Conservation (phyloP, 1,139 yeast genomes). For the Saccharomyces hybrid region DNA sequence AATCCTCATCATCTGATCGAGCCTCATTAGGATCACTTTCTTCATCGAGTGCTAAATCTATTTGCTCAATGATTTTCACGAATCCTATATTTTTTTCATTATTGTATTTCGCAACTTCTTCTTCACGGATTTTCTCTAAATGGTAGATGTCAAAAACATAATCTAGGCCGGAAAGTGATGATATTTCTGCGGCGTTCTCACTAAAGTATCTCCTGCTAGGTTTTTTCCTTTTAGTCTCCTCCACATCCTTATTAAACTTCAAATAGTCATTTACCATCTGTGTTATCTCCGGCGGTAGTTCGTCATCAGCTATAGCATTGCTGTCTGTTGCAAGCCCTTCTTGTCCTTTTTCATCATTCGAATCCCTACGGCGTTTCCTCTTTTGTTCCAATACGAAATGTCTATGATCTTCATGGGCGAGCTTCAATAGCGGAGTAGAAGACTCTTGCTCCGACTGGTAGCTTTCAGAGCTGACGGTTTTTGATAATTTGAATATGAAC, state of each 20-base stretch:
- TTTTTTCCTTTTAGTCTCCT: conserved; percentile 16
- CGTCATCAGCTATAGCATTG: conserved; percentile 28
- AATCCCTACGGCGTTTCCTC: conserved; percentile 13
- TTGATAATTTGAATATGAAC: conserved; percentile 31
- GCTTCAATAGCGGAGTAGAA: conserved; percentile 25
- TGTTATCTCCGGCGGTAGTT: conserved; percentile 53
- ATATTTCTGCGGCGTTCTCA: conserved; percentile 13
- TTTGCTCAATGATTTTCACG: conserved; percentile 55
- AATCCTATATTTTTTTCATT: conserved; percentile 51
- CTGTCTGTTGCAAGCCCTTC: background rate
- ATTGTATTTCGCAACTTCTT: conserved; percentile 37
- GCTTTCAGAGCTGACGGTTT: conserved; percentile 24
- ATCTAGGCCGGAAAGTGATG: conserved; percentile 42
- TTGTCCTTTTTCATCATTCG: conserved; percentile 3
- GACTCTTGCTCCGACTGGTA: conserved; percentile 13
- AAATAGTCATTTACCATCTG: conserved; percentile 62
- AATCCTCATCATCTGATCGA: conserved; percentile 62
- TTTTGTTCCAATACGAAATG: conserved; percentile 29
- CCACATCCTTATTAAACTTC: conserved; percentile 25
- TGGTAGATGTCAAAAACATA: conserved; percentile 88
- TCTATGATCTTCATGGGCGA: conserved; percentile 18
- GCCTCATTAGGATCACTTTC: conserved; percentile 36
- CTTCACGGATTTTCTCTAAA: conserved; percentile 45
- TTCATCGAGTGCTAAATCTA: conserved; percentile 47
- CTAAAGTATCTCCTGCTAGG: conserved; percentile 25